phyloP scores from a whole-genome alignment of 306 rosid species.

The Cyamopsis tetragonoloba region DNA sequence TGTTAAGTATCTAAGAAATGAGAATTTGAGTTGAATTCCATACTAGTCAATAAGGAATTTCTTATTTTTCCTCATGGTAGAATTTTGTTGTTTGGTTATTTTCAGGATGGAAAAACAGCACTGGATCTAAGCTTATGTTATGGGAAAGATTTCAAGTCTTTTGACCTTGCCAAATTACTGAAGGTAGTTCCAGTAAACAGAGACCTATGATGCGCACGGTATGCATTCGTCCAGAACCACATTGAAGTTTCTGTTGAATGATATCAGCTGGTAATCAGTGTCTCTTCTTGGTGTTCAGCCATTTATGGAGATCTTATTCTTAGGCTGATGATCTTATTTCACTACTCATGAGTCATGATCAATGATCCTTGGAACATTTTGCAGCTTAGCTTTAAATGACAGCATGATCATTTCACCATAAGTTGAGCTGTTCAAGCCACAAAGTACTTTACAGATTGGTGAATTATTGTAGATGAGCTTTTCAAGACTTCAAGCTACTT shows the following conservation, averaged over 20 bases:
- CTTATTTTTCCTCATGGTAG: not conserved
- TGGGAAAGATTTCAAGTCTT: constrained; percentile 87
- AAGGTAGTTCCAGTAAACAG: constrained; percentile 48
- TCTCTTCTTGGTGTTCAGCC: constrained; percentile 3
- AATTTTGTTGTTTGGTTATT: constrained; percentile 16
- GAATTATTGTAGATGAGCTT: not conserved
- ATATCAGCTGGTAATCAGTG: not conserved
- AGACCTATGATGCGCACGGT: constrained; percentile 35
- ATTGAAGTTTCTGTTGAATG: constrained; percentile 6
- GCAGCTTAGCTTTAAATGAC: constrained; percentile 10
- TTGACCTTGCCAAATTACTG: constrained; percentile 70
- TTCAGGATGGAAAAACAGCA: constrained; percentile 86
- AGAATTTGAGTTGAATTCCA: not conserved
- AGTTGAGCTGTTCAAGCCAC: not conserved
- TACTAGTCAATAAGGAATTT: not conserved
- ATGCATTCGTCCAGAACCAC: not conserved
- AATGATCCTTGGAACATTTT: constrained; percentile 11
- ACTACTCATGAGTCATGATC: no score
- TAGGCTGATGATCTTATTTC: not conserved
- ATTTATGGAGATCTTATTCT: constrained; percentile 20
- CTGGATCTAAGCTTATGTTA: constrained; percentile 77
- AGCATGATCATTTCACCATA: not conserved
- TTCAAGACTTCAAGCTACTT: not conserved
- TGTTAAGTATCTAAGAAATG: no score
- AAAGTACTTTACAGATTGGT: not conserved